Evolutionary conservation across 371 early-diverging fungal genomes (phyloP), one percentile per base, ranked within the genome.

Genomic region (Rhizomucor miehei): DNA sequence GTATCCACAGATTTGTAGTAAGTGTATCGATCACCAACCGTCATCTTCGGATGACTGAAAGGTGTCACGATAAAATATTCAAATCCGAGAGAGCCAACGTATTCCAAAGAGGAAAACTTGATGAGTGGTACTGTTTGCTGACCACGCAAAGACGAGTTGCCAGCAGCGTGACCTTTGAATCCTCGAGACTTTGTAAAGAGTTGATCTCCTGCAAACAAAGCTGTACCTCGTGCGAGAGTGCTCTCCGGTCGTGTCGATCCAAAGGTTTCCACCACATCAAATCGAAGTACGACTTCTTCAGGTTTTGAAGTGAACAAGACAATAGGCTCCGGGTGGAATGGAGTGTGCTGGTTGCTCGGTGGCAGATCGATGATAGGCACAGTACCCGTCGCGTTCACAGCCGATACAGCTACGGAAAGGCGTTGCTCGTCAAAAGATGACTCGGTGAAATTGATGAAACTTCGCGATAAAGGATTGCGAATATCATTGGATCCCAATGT

Each of bases 401-500:
- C 81, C 4, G 81, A 79, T 2, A 88, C 73, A 16, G 83, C 77
- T 14, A 88, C 66, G 0, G 85, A 86, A 9, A 84, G 65, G 10
- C 80, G 73, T 10, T 67, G 71, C 10, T 75, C 69, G 1, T 74
- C 65, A 49, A 56, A 56, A 0, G 52, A n/a, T 9, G 48, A 24
- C 19, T 48, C 62, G 14, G 63, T 59, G 19, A 64, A 48, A 9
- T 64, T 66, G 16, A 63, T 48, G 17, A 68, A 74, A 14, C 55
- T 37, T n/a, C 64, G 46, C 2, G 60, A 54, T 0, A 81, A 62
- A 1, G 66, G 60, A 11, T 73, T 80, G 21, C 88, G 79, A 1
- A 75, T 59, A 59, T 89, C 90, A 44, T 83, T 82, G 5, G 87
- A 81, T 2, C 91, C 89, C 13, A 89, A 55, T 0, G 84, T 87